Evolutionary conservation across 176 grass and related monocot genomes (phyloP), one percentile per base, ranked within the genome.

Genomic region (Musa beccarii): DNA sequence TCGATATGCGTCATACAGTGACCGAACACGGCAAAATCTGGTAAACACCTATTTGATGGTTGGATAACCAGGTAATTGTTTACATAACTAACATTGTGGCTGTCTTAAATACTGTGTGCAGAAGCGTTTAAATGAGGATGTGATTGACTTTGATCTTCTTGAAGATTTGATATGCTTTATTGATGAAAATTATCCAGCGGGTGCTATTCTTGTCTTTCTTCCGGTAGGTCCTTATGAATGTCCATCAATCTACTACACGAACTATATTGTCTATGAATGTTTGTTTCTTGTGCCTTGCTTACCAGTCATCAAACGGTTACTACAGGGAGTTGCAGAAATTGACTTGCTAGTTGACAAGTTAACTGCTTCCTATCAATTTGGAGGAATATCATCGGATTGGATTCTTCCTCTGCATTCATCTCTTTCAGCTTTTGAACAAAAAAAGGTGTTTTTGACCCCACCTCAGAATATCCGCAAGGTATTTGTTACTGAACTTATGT

Each of bases 131-230:
- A 93, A 97, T 75, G 93, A 97, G 81, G 93, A 97, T 84, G 85
- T 89, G 53, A 93, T 97, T 68, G 93, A 97, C 90, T 97, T 97
- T 53, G 93, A 97, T 79, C 83, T 93, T 52, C 77, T 97, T 78
- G 93, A 97, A 90, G 93, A 97, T 80, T 90, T 97, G 84, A 88
- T 97, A 87, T 87, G 82, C 86, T 89, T 90, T 83, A 97, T 93
- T 68, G 93, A 97, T 77, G 90, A 90, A 79, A 83, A 87, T 52
- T 92, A 69, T 63, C 90, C 88, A 22, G 49, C 68, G 79, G 93
- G 93, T 34, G 93, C 93, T 68, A 80, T 97, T 87, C 88, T 97
- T 56, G 84, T 97, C 69, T 97, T 97, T 80, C 85, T 97, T 81
- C 93, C 93, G 87, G 93, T 97, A 92, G 84, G 86, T 59, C 28